phyloP scores from a whole-genome alignment of 2,329 filamentous ascomycete genomes.

The Xylaria digitata region DNA sequence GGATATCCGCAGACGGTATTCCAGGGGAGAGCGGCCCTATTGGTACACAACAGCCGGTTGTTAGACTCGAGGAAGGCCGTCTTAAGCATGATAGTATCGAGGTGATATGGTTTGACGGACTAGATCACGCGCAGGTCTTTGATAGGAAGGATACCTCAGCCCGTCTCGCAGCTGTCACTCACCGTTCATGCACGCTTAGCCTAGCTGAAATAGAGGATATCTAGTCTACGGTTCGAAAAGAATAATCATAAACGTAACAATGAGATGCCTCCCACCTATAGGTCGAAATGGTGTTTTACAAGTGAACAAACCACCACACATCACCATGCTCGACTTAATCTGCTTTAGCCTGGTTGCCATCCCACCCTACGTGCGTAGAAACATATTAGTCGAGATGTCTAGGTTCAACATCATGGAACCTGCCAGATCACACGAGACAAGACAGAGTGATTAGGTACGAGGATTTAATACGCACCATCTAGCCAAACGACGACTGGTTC shows the following conservation, averaged over 20 bases:
- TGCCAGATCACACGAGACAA: too few species aligned
- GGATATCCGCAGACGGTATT: conserved; percentile 38
- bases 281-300: conserved; percentile 24
- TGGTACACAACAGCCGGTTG: conserved; percentile 43
- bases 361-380: conserved; percentile 61
- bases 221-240: conserved; percentile 13
- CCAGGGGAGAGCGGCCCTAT: conserved; percentile 43
- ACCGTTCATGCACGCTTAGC: conserved; percentile 43
- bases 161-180: conserved; percentile 47
- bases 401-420: too few species aligned
- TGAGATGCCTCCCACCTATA: conserved; percentile 24
- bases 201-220: conserved; percentile 22
- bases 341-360: conserved; percentile 57
- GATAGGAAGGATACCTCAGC: conserved; percentile 50
- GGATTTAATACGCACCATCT: conserved; percentile 42
- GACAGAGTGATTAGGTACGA: too few species aligned
- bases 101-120: conserved; percentile 68
- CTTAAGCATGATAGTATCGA: conserved; percentile 59
- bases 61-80: conserved; percentile 32
- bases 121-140: conserved; percentile 75
- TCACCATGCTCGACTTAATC: conserved; percentile 39
- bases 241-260: conserved; percentile 18
- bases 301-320: conserved; percentile 17
- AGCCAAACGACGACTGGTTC: conserved; percentile 72
- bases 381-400: too few species aligned